Percentiles rank a stretch among this genome's conserved stretches.
phyloP scores from a whole-genome alignment of 306 rosid genomes.

The Canavalia gladiata region DNA sequence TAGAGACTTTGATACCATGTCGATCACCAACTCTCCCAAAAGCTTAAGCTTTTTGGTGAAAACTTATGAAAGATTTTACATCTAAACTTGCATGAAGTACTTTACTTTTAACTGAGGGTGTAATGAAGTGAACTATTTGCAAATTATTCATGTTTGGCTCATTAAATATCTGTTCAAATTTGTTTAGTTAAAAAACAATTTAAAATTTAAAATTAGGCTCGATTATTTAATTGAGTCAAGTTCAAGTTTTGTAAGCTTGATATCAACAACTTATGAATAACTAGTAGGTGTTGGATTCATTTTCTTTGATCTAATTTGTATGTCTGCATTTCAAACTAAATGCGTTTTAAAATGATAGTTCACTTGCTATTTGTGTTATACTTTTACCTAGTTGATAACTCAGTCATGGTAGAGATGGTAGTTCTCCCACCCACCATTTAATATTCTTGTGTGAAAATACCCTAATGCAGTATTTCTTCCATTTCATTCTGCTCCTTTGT shows the following conservation, averaged over 20 bases:
- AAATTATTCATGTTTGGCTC: too few species aligned
- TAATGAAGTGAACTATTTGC: too few species aligned
- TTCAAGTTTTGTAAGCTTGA: too few species aligned
- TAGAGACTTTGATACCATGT: not conserved
- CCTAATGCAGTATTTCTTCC: not conserved
- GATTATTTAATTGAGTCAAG: too few species aligned
- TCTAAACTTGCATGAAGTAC: not conserved
- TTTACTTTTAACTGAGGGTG: not conserved
- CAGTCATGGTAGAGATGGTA: not conserved
- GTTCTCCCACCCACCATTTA: slow-evolving; percentile 1
- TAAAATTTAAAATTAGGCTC: too few species aligned
- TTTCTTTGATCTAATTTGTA: not conserved
- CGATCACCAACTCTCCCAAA: not conserved
- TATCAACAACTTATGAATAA: not conserved
- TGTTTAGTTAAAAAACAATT: too few species aligned
- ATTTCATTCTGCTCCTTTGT: slow-evolving; percentile 19
- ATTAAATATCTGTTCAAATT: too few species aligned
- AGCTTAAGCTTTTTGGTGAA: not conserved
- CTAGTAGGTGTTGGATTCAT: not conserved
- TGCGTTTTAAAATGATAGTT: not conserved
- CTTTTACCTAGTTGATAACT: not conserved
- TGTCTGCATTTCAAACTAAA: not conserved
- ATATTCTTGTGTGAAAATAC: slow-evolving; percentile 4
- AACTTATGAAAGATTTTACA: not conserved
- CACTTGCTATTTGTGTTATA: not conserved